These are phyloP conservation scores for Diplotaxis tenuifolia DNA, from an alignment of 345 rosid genomes.

Conservation along the genomic window DNA sequence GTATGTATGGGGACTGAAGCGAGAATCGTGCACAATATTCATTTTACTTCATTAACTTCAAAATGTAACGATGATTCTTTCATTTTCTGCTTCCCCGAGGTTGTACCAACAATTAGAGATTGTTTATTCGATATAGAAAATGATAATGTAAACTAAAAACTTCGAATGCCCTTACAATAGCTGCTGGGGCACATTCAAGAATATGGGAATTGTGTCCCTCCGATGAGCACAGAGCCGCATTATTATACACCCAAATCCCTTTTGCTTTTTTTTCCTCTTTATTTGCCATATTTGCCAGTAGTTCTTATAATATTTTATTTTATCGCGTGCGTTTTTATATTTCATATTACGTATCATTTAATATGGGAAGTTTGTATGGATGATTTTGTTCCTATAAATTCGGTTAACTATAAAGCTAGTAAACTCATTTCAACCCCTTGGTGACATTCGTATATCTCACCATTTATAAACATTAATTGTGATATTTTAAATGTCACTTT, in stretches of 20 bases:
- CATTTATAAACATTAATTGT: not conserved
- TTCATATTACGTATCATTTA: conserved; percentile 15
- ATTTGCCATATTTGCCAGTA: conserved; percentile 18
- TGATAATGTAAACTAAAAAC: conserved; percentile 7
- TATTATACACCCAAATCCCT: conserved; percentile 21
- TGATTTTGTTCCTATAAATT: conserved; percentile 10
- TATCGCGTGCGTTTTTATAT: conserved; percentile 21
- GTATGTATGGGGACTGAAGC: not conserved
- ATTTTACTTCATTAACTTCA: not conserved
- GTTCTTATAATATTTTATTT: conserved; percentile 15
- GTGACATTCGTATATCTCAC: not conserved
- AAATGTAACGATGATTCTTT: not conserved
- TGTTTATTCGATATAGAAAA: not conserved
- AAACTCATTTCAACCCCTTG: not conserved
- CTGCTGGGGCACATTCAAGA: conserved; percentile 24
- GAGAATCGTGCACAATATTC: not conserved
- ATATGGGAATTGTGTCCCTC: conserved; percentile 35
- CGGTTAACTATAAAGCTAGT: conserved; percentile 3
- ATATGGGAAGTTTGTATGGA: conserved; percentile 15
- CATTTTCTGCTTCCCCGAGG: not conserved
- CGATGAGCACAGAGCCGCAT: conserved; percentile 31
- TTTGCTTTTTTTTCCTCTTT: not conserved
- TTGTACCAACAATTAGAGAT: conserved; percentile 1
- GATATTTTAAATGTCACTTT: not conserved
- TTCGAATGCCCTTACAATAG: conserved; percentile 26